Evolutionary conservation across 2,329 filamentous ascomycete species (phyloP).

Genomic region (Aspergillus fischeri): DNA sequence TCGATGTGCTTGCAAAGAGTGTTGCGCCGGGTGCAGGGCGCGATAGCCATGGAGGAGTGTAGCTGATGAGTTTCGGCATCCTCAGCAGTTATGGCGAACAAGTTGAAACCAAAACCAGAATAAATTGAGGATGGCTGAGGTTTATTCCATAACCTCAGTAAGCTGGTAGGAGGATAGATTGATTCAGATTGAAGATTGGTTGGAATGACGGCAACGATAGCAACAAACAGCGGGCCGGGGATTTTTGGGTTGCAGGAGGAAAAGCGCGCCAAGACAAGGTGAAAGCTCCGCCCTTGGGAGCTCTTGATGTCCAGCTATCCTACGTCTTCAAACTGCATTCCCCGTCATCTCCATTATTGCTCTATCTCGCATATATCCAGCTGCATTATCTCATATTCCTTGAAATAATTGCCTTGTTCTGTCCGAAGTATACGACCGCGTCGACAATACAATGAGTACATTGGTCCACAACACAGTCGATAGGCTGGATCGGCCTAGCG

Average conservation of each 20-base stretch:
- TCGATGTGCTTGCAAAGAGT: constrained; percentile 62
- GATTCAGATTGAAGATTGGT: background rate
- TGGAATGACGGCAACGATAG: background rate
- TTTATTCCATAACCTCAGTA: background rate
- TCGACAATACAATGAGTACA: constrained; percentile 24
- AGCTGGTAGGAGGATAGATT: background rate
- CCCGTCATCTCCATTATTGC: background rate
- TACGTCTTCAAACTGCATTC: background rate
- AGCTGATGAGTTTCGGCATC: constrained; percentile 84
- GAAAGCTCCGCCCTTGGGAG: background rate
- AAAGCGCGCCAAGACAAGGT: constrained; percentile 15
- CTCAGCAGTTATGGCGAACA: constrained; percentile 14
- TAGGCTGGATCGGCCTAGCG: constrained; percentile 86
- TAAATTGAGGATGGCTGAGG: background rate
- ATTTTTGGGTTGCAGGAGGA: constrained; percentile 10
- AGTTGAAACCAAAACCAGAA: background rate
- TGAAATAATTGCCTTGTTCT: background rate
- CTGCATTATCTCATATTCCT: background rate
- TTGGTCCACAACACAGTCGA: constrained; percentile 64
- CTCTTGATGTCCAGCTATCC: background rate
- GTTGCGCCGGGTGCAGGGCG: constrained; percentile 71
- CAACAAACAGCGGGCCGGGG: background rate
- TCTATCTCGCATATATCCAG: background rate
- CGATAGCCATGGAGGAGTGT: constrained; percentile 83
- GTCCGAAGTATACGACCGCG: background rate